Base-by-base conservation (phyloP, 2,329 filamentous ascomycete species). In the Phaeosphaeria sp. region DNA sequence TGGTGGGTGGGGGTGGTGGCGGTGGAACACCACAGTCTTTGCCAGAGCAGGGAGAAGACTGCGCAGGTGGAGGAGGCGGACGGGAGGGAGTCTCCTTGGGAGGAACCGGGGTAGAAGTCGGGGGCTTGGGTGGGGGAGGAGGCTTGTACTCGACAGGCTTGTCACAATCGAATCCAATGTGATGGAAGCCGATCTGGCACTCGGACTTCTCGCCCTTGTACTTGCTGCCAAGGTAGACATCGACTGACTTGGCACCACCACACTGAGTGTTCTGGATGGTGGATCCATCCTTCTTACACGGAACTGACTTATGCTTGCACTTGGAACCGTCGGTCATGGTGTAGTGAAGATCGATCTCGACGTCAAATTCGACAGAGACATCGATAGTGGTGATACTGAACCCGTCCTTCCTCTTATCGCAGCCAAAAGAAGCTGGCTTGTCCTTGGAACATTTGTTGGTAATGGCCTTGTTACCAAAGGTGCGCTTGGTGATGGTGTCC, bases 201-300 rank as follows among this genome's bases (percentile, higher is more conserved):
- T 78, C 80, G 49, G 83, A 78, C 72, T 84, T 83, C 62, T 75
- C 78, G 52, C 83, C 77, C 62, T 85, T 80, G 73, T 69, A 61
- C 54, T 70, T 65, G 52, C 66, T 62, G 21, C 89, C 86, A 57
- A 85, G 78, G 63, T 83, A 80, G 75, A 97, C 88, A 54, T 86
- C 88, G 60, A 97, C 92, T 56, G 87, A 88, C 75, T 85, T 92
- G 64, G 94, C 93, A 78, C 93, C 93, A 86, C 93, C 94, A 77
- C 94, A 98, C 84, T 97, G 92, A 60, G 82, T 87, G 85, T 97
- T 97, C 79, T 87, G 80, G 69, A 97, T 83, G 47, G 84, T 85
- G 57, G 87, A 89, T 70, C 91, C 91, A 17, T 83, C 81, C 54
- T 56, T 44, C 54, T 50, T 63, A 48, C 61, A 63, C 30, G 52